Evolutionary conservation across 306 rosid genomes (phyloP), one percentile per base, ranked within the genome.

Genomic region (Dalbergia cultrata): DNA sequence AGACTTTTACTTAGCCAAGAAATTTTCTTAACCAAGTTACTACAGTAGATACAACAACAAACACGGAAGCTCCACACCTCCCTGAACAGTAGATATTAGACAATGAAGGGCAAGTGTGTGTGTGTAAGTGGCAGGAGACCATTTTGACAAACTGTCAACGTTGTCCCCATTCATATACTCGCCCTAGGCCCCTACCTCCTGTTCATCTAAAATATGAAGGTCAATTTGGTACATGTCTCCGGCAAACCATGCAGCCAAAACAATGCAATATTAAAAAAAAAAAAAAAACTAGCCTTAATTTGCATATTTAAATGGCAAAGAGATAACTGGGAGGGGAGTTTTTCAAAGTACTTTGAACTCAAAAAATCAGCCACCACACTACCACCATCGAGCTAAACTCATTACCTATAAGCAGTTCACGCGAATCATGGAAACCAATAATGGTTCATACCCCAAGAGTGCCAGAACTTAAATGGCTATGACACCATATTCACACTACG

Each of bases 361-460:
- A 31, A 45, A 76, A 69, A n/a, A 80, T 84, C 80, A 75, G 70
- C 83, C 63, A 39, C 76, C 85, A 75, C 59, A n/a, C 83, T 65
- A 39, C 76, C 85, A 72, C 85, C 80, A 33, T 67, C 56, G 19
- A 62, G 44, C 78, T 59, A 50, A 73, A 74, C 86, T 65, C 71
- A 76, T 78, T 71, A 75, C 70, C 80, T 78, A n/a, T 4, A 69
- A 81, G 67, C 80, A 73, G 26, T 44, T 58, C 80, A 76, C 75
- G 61, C 76, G 44, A 72, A 57, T 84, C 86, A 86, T 88, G 88
- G 78, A 88, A 78, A 65, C 84, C 87, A 87, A 62, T 78, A 72
- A 76, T 73, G 75, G 72, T 75, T 34, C 72, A 70, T 56, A n/a
- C 80, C 57, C 83, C 31, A 58, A 58, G 78, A 62, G 72, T 26